Evolutionary conservation across 148 eudicot species (phyloP).

Genomic region (Cornus florida): DNA sequence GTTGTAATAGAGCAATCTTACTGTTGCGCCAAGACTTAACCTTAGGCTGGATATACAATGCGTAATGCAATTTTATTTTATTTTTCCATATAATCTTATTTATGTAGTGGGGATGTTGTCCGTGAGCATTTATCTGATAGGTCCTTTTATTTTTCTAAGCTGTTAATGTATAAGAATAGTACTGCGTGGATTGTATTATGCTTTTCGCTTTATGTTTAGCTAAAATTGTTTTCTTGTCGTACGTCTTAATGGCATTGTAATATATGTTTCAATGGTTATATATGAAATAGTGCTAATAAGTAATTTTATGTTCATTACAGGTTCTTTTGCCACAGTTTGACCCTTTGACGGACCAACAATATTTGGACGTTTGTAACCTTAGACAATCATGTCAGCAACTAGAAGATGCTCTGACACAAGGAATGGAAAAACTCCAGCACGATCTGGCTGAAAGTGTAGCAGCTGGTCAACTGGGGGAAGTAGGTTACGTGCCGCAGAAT

Average conservation of each 20-base stretch:
- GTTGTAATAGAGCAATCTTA: too few relatives aligned
- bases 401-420: constrained; percentile 88
- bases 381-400: constrained; percentile 83
- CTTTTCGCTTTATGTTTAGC: background rate
- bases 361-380: constrained; percentile 48
- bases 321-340: constrained; percentile 52
- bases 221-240: background rate
- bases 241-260: background rate
- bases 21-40: too few relatives aligned
- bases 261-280: too few relatives aligned
- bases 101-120: too few relatives aligned
- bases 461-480: constrained; percentile 61
- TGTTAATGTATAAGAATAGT: background rate
- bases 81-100: background rate
- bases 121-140: background rate
- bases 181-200: background rate
- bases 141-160: background rate
- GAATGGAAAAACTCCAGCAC: constrained; percentile 85
- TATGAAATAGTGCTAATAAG: background rate
- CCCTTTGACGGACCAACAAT: constrained; percentile 54
- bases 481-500: constrained; percentile 43
- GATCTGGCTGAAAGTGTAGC: constrained; percentile 61
- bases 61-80: too few relatives aligned
- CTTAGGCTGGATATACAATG: too few relatives aligned
- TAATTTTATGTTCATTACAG: background rate